Conservation (phyloP, 176 grass and related monocot species). For the Echinochloa phyllopogon region DNA sequence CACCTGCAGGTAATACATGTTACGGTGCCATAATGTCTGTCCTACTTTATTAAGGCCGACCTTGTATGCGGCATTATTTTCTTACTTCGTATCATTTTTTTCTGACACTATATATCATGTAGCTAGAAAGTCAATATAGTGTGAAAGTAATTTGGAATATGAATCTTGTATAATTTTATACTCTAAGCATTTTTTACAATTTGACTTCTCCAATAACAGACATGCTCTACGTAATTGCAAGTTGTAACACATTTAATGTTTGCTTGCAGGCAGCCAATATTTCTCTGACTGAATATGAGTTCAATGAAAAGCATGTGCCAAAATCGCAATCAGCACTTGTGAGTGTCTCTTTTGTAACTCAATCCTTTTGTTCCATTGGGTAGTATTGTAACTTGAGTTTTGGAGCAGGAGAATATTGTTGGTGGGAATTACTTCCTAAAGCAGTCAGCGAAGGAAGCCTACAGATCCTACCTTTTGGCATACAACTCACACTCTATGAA, state of each 20-base stretch:
- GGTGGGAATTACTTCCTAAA: no score
- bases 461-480: slow-evolving; percentile 76
- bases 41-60: slow-evolving; percentile 4
- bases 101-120: not conserved
- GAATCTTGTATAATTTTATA: not conserved
- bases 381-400: slow-evolving; percentile 22
- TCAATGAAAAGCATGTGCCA: slow-evolving; percentile 67
- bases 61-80: not conserved
- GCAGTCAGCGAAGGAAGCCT: slow-evolving; percentile 87
- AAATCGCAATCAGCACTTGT: slow-evolving; percentile 76
- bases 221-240: not conserved
- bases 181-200: not conserved
- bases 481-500: slow-evolving; percentile 92
- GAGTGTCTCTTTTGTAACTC: slow-evolving; percentile 15
- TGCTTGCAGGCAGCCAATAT: slow-evolving; percentile 80
- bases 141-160: not conserved
- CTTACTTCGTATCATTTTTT: not conserved
- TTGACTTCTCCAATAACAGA: not conserved
- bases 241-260: slow-evolving; percentile 19
- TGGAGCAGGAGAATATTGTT: no score
- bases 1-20: slow-evolving; percentile 67
- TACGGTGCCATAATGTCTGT: not conserved
- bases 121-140: not conserved
- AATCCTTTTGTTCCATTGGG: not conserved
- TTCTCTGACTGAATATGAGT: slow-evolving; percentile 72